These are phyloP conservation scores for Rhizopus microsporus DNA, from an alignment of 371 early-diverging fungal genomes.

Conservation along the genomic window DNA sequence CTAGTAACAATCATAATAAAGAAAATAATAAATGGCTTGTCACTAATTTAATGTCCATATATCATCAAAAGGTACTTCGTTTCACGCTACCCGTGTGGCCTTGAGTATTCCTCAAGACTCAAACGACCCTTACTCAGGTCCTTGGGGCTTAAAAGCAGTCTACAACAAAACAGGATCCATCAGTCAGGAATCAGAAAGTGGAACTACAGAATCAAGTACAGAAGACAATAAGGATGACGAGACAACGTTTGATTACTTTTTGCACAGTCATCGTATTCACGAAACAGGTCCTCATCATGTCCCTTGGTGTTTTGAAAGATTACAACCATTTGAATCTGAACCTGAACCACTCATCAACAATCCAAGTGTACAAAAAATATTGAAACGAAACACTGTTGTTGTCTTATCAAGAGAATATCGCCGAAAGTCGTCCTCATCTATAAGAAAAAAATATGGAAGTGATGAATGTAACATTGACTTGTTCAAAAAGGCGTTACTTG, in stretches of 20 bases:
- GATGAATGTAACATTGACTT: conserved; percentile 30
- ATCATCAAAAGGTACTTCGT: conserved; percentile 24
- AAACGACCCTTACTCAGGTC: conserved; percentile 47
- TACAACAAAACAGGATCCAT: conserved; percentile 35
- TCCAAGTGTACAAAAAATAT: conserved; percentile 51
- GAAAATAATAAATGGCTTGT: not conserved
- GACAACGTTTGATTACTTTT: conserved; percentile 31
- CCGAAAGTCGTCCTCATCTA: conserved; percentile 23
- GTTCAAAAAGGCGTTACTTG: conserved; percentile 42
- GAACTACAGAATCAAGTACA: conserved; percentile 2
- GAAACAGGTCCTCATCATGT: conserved; percentile 26
- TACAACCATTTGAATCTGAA: conserved; percentile 60
- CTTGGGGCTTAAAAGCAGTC: conserved; percentile 55
- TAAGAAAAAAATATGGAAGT: conserved; percentile 13
- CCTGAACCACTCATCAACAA: conserved; percentile 56
- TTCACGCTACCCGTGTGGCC: conserved; percentile 44
- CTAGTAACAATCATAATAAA: conserved; percentile 14
- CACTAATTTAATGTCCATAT: not conserved
- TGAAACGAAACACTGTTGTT: conserved; percentile 52
- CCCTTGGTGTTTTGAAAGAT: conserved; percentile 52
- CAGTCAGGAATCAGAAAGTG: conserved; percentile 16
- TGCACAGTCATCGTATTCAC: conserved; percentile 28
- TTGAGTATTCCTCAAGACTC: conserved; percentile 52
- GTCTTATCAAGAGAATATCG: conserved; percentile 60
- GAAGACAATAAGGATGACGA: conserved; percentile 17